phyloP scores from a whole-genome alignment of 495 filamentous ascomycete species.

The Podospora sp. region DNA sequence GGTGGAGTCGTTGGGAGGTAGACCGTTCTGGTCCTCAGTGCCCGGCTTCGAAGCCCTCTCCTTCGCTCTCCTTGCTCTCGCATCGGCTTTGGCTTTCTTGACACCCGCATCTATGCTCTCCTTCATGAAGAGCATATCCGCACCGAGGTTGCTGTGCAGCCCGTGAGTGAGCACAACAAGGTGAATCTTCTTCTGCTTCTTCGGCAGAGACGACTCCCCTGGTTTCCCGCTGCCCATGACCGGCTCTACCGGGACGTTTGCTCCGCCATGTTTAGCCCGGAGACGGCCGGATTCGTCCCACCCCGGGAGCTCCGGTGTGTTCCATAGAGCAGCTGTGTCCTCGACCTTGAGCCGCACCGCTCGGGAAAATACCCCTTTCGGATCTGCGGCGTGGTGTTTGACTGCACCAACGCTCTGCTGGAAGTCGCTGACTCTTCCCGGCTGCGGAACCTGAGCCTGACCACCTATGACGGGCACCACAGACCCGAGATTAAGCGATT shows the following conservation, averaged over 20 bases:
- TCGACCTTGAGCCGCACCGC: constrained; percentile 78
- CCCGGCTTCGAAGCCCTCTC: constrained; percentile 36
- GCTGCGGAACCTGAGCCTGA: constrained; percentile 48
- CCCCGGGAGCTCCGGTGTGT: constrained; percentile 76
- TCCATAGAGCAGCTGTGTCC: constrained; percentile 88
- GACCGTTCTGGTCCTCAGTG: constrained; percentile 11
- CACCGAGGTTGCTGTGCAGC: constrained; percentile 92
- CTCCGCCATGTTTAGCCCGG: constrained; percentile 36
- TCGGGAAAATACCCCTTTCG: constrained; percentile 75
- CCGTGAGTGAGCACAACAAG: constrained; percentile 93
- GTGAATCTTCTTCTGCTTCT: constrained; percentile 74
- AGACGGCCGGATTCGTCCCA: constrained; percentile 50
- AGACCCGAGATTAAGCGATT: constrained; percentile 69
- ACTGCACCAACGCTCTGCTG: constrained; percentile 53
- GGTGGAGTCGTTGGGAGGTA: constrained; percentile 15
- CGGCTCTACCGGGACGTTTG: constrained; percentile 27
- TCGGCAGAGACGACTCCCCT: constrained; percentile 23
- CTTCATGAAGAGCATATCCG: constrained; percentile 96
- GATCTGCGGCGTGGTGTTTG: constrained; percentile 50
- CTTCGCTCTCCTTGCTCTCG: constrained; percentile 57
- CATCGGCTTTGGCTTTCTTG: constrained; percentile 65
- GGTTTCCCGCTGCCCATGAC: constrained; percentile 5
- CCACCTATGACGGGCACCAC: constrained; percentile 49
- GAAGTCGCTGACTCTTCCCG: constrained; percentile 75
- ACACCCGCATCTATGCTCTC: constrained; percentile 90